Evolutionary conservation across 2,329 filamentous ascomycete species (phyloP).

Genomic region (Clarireedia monteithiana): DNA sequence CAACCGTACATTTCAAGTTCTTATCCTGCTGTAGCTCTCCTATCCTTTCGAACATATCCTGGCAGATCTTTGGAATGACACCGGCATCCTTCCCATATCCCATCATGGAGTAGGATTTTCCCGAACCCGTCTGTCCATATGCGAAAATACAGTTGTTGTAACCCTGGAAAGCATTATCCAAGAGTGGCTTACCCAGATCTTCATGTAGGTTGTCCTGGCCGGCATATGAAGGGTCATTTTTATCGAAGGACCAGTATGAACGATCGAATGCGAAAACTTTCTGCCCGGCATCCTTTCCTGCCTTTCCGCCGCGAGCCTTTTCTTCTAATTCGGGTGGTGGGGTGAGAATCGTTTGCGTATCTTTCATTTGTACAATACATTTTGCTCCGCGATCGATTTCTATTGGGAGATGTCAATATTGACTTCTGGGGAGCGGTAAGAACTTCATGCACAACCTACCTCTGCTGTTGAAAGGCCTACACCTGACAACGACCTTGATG

Average conservation of each 20-base stretch:
- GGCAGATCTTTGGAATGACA: conserved; percentile 94
- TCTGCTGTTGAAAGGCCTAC: conserved; percentile 91
- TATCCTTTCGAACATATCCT: conserved; percentile 94
- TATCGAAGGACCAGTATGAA: conserved; percentile 97
- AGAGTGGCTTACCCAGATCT: conserved; percentile 79
- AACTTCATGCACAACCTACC: conserved; percentile 43
- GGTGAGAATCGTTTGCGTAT: conserved; percentile 77
- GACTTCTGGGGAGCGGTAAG: background rate
- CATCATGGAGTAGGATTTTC: conserved; percentile 99
- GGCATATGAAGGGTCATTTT: conserved; percentile 72
- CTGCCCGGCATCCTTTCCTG: conserved; percentile 58
- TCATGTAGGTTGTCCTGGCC: conserved; percentile 83
- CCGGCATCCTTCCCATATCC: conserved; percentile 93
- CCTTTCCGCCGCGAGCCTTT: conserved; percentile 49
- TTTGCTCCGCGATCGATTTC: conserved; percentile 85
- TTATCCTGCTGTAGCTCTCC: conserved; percentile 60
- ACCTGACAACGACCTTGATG: conserved; percentile 98
- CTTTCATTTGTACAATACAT: conserved; percentile 98
- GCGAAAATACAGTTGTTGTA: conserved; percentile 99
- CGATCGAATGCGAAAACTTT: conserved; percentile 95
- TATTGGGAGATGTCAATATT: conserved; percentile 32
- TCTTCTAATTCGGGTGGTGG: conserved; percentile 57
- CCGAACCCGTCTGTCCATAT: conserved; percentile 95
- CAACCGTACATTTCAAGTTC: conserved; percentile 80
- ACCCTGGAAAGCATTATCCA: conserved; percentile 96